A percentile compares a stretch with the other conserved stretches of the same genome.
Conservation (phyloP, 2,329 filamentous ascomycete species). For the Ophidiomyces ophidiicola region DNA sequence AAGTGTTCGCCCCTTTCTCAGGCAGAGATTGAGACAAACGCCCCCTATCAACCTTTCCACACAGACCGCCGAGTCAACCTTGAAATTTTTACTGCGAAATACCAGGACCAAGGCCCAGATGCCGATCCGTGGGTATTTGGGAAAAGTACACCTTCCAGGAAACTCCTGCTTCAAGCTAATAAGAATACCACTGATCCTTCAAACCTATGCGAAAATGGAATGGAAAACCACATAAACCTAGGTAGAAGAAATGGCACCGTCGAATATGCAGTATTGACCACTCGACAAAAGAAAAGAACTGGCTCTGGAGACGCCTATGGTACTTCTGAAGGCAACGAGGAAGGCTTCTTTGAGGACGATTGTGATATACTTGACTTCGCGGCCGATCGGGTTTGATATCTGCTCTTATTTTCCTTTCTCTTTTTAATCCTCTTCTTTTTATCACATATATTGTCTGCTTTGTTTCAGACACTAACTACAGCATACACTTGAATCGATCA, state of each 20-base stretch:
- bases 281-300: constrained; percentile 49
- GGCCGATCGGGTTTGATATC: constrained; percentile 39
- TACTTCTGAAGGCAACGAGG: constrained; percentile 39
- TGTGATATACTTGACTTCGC: constrained; percentile 87
- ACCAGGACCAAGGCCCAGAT: constrained; percentile 29
- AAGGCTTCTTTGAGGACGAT: constrained; percentile 82
- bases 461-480: too few species aligned
- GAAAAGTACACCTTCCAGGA: constrained; percentile 37
- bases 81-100: constrained; percentile 46
- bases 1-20: constrained; percentile 50
- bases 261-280: constrained; percentile 73
- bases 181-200: constrained; percentile 25
- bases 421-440: too few species aligned
- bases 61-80: constrained; percentile 76
- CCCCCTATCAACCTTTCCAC: constrained; percentile 91
- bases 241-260: constrained; percentile 45
- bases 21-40: constrained; percentile 91
- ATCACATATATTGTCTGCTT: too few species aligned
- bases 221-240: constrained; percentile 41
- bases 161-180: constrained; percentile 34
- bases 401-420: neutral
- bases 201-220: constrained; percentile 27
- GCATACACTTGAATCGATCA: too few species aligned
- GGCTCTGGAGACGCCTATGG: constrained; percentile 17
- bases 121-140: constrained; percentile 43